A percentile compares a stretch with the other conserved stretches of the same genome.
phyloP scores from a whole-genome alignment of 106 monocot species.

The Dioscorea zingiberensis region DNA sequence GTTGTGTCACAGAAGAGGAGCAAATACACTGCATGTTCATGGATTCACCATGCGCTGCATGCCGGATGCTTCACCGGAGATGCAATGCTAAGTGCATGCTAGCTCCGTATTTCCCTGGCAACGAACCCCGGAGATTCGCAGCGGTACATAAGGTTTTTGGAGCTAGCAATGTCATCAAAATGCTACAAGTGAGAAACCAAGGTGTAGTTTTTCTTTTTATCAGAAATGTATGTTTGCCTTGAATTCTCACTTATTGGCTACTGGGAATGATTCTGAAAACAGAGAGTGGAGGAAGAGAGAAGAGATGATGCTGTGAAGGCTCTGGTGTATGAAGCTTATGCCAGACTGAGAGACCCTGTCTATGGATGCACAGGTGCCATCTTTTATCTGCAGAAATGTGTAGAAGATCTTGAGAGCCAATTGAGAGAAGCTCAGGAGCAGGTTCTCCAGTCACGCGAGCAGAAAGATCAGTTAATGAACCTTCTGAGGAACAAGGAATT shows the following conservation, averaged over 20 bases:
- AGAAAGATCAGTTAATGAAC: slow-evolving; percentile 2
- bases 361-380: slow-evolving; percentile 7
- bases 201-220: neutral
- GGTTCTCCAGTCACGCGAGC: neutral
- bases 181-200: slow-evolving; percentile 6
- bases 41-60: slow-evolving; percentile 3
- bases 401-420: slow-evolving; percentile 5
- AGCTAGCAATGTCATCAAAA: slow-evolving; percentile 11
- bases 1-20: too few species aligned
- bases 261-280: neutral
- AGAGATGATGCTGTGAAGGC: slow-evolving; percentile 12
- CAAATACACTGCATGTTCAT: neutral
- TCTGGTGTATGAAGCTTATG: slow-evolving; percentile 12
- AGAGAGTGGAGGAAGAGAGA: slow-evolving; percentile 7
- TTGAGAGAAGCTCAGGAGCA: neutral
- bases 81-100: slow-evolving; percentile 4
- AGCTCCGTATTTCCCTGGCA: slow-evolving; percentile 5
- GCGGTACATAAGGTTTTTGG: slow-evolving; percentile 8
- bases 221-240: neutral
- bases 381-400: slow-evolving; percentile 3
- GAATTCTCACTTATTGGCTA: neutral
- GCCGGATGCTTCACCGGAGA: slow-evolving; percentile 14
- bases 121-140: slow-evolving; percentile 1
- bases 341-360: slow-evolving; percentile 8
- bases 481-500: neutral